These are phyloP conservation scores for Laetiporus sulphureus DNA, from an alignment of 1,284 basidiomycete species.

Conservation along the genomic window DNA sequence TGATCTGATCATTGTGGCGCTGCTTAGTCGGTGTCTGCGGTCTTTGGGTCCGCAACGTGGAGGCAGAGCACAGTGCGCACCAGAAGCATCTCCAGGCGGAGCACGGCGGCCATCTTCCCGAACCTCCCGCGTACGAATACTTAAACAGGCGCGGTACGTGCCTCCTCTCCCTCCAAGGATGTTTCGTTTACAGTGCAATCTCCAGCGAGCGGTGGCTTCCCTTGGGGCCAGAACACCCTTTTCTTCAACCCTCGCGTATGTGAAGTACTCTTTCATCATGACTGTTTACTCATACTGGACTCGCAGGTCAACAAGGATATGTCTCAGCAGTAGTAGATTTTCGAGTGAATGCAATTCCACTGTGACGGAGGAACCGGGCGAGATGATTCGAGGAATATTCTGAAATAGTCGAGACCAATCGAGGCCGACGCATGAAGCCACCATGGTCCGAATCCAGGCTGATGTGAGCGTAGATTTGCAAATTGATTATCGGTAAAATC, in stretches of 20 bases:
- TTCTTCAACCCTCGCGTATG: constrained; percentile 75
- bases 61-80: constrained; percentile 70
- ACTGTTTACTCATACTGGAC: constrained; percentile 5
- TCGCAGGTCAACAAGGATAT: constrained; percentile 59
- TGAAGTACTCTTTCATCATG: too few relatives aligned
- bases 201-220: constrained; percentile 53
- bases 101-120: constrained; percentile 70
- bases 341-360: background rate
- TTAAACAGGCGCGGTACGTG: constrained; percentile 55
- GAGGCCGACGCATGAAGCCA: too few relatives aligned
- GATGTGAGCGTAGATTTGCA: too few relatives aligned
- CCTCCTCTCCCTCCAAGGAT: background rate
- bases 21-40: constrained; percentile 50
- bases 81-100: constrained; percentile 66
- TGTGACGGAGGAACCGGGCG: too few relatives aligned
- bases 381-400: too few relatives aligned
- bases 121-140: constrained; percentile 67
- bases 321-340: constrained; percentile 27
- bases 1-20: constrained; percentile 6
- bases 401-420: too few relatives aligned
- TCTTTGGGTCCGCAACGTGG: constrained; percentile 72
- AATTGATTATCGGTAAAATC: too few relatives aligned
- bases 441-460: too few relatives aligned
- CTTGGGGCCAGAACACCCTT: constrained; percentile 75
- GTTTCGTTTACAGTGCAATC: constrained; percentile 5